Evolutionary conservation across 768 basidiomycete species (phyloP).

Genomic region (Pleurotus pulmonarius): DNA sequence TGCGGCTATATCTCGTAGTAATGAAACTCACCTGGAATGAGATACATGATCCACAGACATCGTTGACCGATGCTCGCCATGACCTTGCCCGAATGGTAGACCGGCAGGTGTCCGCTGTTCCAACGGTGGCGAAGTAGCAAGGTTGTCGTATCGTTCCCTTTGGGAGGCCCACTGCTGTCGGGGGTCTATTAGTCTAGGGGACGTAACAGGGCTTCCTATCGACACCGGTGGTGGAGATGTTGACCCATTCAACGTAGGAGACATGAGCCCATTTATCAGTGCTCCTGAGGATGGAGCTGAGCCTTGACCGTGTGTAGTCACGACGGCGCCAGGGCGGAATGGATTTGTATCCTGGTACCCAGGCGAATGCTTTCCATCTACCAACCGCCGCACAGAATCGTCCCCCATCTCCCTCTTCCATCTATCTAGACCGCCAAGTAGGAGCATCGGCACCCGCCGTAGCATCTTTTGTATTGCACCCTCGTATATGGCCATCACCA

Average conservation of each 20-base stretch:
- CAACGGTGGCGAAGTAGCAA: background rate
- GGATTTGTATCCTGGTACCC: slow-evolving; percentile 21
- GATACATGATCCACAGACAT: slow-evolving; percentile 38
- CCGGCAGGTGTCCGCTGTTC: slow-evolving; percentile 9
- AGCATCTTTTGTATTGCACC: slow-evolving; percentile 68
- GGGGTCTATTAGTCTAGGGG: background rate
- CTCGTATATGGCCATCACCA: slow-evolving; percentile 71
- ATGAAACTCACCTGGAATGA: slow-evolving; percentile 36
- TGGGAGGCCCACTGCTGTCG: background rate
- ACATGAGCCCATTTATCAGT: background rate
- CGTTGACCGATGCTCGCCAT: slow-evolving; percentile 23
- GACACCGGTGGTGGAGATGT: background rate
- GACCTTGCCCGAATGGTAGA: background rate
- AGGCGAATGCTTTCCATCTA: slow-evolving; percentile 20
- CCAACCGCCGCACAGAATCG: slow-evolving; percentile 20
- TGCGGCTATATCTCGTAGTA: too few species aligned
- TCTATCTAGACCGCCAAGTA: slow-evolving; percentile 80
- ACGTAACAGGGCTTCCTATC: background rate
- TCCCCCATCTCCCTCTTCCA: slow-evolving; percentile 67
- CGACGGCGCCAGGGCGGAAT: too few species aligned
- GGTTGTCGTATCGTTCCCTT: background rate
- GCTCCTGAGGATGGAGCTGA: too few species aligned
- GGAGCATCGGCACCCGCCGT: slow-evolving; percentile 73
- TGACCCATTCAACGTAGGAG: background rate
- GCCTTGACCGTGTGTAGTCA: too few species aligned